Conservation (phyloP, 495 filamentous ascomycete genomes). For the Neurospora sp. region DNA sequence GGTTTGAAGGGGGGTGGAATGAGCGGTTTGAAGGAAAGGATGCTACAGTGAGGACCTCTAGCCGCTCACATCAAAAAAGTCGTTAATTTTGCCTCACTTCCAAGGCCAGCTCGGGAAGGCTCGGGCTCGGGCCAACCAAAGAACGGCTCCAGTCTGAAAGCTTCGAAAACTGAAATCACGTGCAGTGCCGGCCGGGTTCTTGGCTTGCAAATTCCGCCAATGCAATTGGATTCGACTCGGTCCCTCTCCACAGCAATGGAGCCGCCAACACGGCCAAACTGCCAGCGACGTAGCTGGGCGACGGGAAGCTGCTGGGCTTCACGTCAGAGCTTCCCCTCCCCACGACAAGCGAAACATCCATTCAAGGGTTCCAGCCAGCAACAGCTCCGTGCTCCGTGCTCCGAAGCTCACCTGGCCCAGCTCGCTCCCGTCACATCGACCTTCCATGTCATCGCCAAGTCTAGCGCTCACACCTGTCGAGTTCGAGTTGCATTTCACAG, state of each 20-base stretch:
- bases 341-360: neutral
- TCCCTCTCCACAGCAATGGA: neutral
- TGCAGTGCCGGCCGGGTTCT: neutral
- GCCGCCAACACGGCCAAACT: neutral
- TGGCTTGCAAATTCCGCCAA: neutral
- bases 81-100: slow-evolving; percentile 28
- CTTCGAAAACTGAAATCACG: neutral
- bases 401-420: neutral
- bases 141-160: neutral
- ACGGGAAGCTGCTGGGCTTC: neutral
- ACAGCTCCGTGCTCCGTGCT: neutral
- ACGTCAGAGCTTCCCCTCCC: neutral
- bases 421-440: neutral
- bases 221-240: neutral
- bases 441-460: neutral
- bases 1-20: slow-evolving; percentile 23
- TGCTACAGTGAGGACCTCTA: slow-evolving; percentile 1
- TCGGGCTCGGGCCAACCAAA: slow-evolving; percentile 7
- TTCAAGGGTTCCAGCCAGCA: neutral
- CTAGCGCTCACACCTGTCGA: neutral
- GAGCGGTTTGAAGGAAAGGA: slow-evolving; percentile 36
- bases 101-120: slow-evolving; percentile 23
- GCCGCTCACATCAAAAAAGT: slow-evolving; percentile 21
- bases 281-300: slow-evolving; percentile 1
- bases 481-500: neutral